Base-by-base conservation (phyloP, 371 early-diverging fungal species). In the Apophysomyces sp. region DNA sequence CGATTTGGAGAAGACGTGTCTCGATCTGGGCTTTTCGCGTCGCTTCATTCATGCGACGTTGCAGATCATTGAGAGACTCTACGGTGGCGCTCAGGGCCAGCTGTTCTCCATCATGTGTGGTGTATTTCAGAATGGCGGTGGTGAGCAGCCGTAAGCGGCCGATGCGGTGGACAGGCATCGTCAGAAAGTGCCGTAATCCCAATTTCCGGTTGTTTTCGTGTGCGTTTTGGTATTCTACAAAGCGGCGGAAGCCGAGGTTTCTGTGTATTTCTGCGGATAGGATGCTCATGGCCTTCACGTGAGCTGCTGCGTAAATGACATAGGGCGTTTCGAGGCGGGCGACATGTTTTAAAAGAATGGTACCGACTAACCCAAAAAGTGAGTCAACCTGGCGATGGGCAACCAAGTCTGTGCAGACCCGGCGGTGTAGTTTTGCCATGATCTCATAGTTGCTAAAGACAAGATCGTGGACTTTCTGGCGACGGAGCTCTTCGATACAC, bases 161-260 rank as follows among this genome's bases (percentile, higher is more conserved):
- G 4, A 78, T 72, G 61, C 78, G 68, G 3, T 72, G 34, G 0
- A 75, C 72, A 3, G 78, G 78, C 2, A 67, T 54, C 8, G 71
- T 71, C 4, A 78, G 41, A 16, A 70, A 78, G 29, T 78, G 78
- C 2, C 66, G 63, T 8, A 78, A 49, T 0, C 73, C 78, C 3
- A 78, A 39, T 30, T 75, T 54, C 7, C 78, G 57, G 1, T 75
- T 70, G 30, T 54, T 61, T 41, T 56, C 65, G 0, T 62, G 26
- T 0, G 58, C 52, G 39, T 72, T 56, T 41, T 74, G 78, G 6
- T 24, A 5, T 13, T 58, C 60, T 1, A 78, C 31, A 34, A 72
- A 74, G 3, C 32, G 26, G 0, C 55, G 55, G 58, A 78, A 72
- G 0, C 51, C 41, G 1, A 59, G 39, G 30, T 73, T 78, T 4